A percentile compares a stretch with the other conserved stretches of the same genome.
phyloP scores from a whole-genome alignment of 2,329 filamentous ascomycete species.

The Chaetothyriales sp. region DNA sequence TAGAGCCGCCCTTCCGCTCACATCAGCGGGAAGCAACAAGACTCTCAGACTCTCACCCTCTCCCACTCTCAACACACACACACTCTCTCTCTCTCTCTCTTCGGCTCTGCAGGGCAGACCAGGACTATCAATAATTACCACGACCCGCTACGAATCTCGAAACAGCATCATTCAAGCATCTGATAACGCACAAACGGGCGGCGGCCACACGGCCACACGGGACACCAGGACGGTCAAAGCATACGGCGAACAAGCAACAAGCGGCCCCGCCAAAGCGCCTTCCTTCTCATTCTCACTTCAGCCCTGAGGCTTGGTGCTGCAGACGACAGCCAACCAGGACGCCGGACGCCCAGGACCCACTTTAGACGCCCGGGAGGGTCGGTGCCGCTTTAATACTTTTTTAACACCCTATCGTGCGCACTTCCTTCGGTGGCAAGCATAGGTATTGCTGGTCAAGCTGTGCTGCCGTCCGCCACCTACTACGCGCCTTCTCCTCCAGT shows the following conservation, averaged over 20 bases:
- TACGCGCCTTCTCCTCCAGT: conserved; percentile 14
- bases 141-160: neutral
- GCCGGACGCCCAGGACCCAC: neutral
- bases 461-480: conserved; percentile 5
- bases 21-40: neutral
- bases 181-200: neutral
- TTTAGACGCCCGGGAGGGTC: conserved; percentile 2
- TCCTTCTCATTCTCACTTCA: conserved; percentile 8
- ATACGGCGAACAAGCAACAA: neutral
- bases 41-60: no score
- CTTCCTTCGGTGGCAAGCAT: conserved; percentile 1
- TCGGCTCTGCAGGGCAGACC: neutral
- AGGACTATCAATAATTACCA: neutral
- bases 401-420: conserved; percentile 8
- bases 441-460: neutral
- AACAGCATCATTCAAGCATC: neutral
- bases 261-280: conserved; percentile 6
- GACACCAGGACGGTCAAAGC: conserved; percentile 1
- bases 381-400: conserved; percentile 8
- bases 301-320: conserved; percentile 1
- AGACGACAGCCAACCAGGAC: conserved; percentile 4
- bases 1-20: conserved; percentile 2
- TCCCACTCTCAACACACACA: neutral
- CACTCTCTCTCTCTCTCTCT: neutral
- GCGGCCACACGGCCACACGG: neutral